phyloP scores from a whole-genome alignment of 1,284 basidiomycete genomes.

The Cutaneotrichosporon sp. region DNA sequence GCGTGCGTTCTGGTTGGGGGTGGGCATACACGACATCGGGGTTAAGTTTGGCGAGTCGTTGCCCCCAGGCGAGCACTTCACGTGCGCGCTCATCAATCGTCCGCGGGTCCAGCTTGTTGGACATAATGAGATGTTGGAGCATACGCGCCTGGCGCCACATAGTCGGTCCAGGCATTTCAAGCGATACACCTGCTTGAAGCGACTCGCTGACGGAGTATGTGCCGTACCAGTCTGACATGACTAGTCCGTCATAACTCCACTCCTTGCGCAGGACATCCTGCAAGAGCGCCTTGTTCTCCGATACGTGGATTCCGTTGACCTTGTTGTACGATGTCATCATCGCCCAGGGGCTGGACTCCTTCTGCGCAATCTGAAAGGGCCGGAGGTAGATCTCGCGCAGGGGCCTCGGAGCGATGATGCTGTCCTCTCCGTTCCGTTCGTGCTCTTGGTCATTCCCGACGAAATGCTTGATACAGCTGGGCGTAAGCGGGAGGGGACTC shows the following conservation, averaged over 20 bases:
- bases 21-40: conserved; percentile 28
- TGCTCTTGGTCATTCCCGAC: conserved; percentile 46
- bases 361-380: conserved; percentile 76
- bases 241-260: conserved; percentile 65
- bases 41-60: conserved; percentile 23
- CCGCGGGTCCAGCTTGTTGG: conserved; percentile 53
- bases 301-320: conserved; percentile 63
- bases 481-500: too few relatives aligned
- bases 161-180: conserved; percentile 29
- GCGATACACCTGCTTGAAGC: conserved; percentile 67
- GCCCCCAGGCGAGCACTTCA: conserved; percentile 44
- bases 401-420: conserved; percentile 51
- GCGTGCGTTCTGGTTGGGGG: conserved; percentile 22
- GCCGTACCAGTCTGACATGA: conserved; percentile 59
- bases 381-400: conserved; percentile 71
- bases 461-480: conserved; percentile 42
- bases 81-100: conserved; percentile 22
- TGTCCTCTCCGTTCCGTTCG: conserved; percentile 32
- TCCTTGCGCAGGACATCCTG: conserved; percentile 49
- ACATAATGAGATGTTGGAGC: conserved; percentile 58
- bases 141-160: conserved; percentile 24
- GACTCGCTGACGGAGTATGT: conserved; percentile 61
- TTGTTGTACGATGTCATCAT: conserved; percentile 53
- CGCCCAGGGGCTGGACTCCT: conserved; percentile 52
- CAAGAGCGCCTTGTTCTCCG: conserved; percentile 60